Evolutionary conservation across 1,139 yeast genomes (phyloP), one percentile per base, ranked within the genome.

Genomic region (Hemisphaericaspora subhashii): DNA sequence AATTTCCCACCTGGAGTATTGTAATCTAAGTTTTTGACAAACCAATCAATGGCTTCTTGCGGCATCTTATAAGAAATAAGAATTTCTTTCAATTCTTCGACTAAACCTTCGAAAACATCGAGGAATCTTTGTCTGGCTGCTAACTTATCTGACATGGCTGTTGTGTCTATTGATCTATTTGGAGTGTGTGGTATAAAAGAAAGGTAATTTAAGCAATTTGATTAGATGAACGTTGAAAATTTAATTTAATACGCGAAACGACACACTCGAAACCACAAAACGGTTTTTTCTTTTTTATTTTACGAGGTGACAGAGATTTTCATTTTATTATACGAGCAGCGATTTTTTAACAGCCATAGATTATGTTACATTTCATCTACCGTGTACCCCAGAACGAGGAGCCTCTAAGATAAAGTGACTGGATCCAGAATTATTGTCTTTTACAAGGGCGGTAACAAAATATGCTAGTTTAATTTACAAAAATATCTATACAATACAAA

Each of bases 1-100:
- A 90, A 77, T 66, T 94, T 94, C 36, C 99, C 99, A 44, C 98
- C 97, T 39, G 96, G 92, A 6, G 96, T 83, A 68, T 94, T 94
- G 72, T 92, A 86, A 53, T 83, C 67, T 60, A 92, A 71, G 52
- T 76, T 83, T 47, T 74, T 74, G 52, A 74, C 78, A 66, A 81
- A 88, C 98, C 99, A 92, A 27, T 78, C 80, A 45, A 86, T 74
- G 37, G 97, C 98, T 48, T 86, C 94, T 44, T 74, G 66, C 14
- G 96, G 89, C 81, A 92, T 86, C 42, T 88, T 87, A 65, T 89
- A 87, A 41, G 71, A 71, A 42, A 65, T 67, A 46, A 88, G 71
- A 41, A 82, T 76, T 25, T 73, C 75, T 44, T 74, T 77, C 53
- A 92, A 73, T 60, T 92, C 98, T 18, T 72, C 76, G 28, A 88